phyloP scores from a whole-genome alignment of 148 eudicot genomes.

The Fagopyrum homotropicum region DNA sequence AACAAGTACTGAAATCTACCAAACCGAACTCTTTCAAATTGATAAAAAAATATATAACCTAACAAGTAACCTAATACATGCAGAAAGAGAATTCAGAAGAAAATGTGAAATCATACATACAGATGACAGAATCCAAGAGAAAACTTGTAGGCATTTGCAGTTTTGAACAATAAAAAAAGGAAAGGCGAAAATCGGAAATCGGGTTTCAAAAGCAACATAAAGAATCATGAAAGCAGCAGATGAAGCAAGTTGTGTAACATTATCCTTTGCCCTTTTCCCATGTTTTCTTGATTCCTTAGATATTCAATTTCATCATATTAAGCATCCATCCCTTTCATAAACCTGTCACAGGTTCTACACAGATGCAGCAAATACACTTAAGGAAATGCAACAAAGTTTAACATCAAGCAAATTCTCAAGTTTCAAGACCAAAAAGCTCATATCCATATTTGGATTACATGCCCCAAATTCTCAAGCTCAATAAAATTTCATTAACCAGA shows the following conservation, averaged over 20 bases:
- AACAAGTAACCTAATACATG: background rate
- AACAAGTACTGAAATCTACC: background rate
- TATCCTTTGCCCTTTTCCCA: background rate
- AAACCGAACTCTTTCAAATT: background rate
- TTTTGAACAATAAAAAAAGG: background rate
- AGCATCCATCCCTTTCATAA: background rate
- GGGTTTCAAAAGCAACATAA: constrained; percentile 9
- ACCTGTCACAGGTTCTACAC: background rate
- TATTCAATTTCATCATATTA: background rate
- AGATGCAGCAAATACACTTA: background rate
- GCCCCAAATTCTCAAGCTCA: background rate
- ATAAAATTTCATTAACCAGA: background rate
- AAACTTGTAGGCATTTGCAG: too few species aligned
- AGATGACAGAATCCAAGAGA: background rate
- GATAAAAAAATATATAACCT: background rate
- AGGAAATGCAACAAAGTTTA: background rate
- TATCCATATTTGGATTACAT: background rate
- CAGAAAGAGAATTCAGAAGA: background rate
- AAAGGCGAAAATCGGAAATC: background rate
- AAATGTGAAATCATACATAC: background rate
- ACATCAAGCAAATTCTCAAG: background rate
- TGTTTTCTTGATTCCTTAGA: constrained; percentile 9
- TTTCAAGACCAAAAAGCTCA: background rate
- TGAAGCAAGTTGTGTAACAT: background rate
- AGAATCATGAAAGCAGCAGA: constrained; percentile 2